A percentile compares a stretch with the other conserved stretches of the same genome.
These are phyloP conservation scores for Physocladia obscura DNA, from an alignment of 192 early-diverging fungal species.

Conservation along the genomic window DNA sequence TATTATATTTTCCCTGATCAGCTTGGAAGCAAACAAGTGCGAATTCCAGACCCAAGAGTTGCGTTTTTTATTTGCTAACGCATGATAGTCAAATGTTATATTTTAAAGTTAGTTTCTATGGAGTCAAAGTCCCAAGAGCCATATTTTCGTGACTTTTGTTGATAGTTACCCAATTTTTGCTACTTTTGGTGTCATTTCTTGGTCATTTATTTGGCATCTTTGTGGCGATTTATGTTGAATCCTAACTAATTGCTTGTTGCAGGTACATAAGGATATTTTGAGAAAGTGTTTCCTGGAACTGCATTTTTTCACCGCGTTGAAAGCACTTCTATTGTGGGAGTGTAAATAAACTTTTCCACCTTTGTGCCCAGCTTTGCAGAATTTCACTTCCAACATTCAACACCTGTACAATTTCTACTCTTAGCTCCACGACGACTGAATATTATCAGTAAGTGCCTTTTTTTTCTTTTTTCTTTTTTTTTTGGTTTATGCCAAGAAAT, in stretches of 20 bases:
- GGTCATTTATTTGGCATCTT: slow-evolving; percentile 21
- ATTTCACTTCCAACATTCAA: slow-evolving; percentile 7
- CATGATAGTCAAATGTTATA: neutral
- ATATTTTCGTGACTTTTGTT: slow-evolving; percentile 20
- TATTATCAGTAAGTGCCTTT: slow-evolving; percentile 15
- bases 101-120: slow-evolving; percentile 12
- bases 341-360: neutral
- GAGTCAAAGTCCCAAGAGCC: slow-evolving; percentile 18
- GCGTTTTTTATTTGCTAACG: neutral
- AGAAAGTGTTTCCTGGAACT: neutral
- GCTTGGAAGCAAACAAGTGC: slow-evolving; percentile 19
- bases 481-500: neutral
- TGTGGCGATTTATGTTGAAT: slow-evolving; percentile 4
- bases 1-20: slow-evolving; percentile 19
- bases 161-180: slow-evolving; percentile 19
- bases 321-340: neutral
- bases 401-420: neutral
- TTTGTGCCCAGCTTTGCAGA: slow-evolving; percentile 15
- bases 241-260: neutral
- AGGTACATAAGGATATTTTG: slow-evolving; percentile 6
- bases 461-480: neutral
- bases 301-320: slow-evolving; percentile 11
- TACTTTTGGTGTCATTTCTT: slow-evolving; percentile 11
- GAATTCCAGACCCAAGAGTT: slow-evolving; percentile 24
- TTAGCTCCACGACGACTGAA: neutral